Base-by-base conservation (phyloP, 2,329 filamentous ascomycete species). In the Acephala macrosclerotiorum region DNA sequence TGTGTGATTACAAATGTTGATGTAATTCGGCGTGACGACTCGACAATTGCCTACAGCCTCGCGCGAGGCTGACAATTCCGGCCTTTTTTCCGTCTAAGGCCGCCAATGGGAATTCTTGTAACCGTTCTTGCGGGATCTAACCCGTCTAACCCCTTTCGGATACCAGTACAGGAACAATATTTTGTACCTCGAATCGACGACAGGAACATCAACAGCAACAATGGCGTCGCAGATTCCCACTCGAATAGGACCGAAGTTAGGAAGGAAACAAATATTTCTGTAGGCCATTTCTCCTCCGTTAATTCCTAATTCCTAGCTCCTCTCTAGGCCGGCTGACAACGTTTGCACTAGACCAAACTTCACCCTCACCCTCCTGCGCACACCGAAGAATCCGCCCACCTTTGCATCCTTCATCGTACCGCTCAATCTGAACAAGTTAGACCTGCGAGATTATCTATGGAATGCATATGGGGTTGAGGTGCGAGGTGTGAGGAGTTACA, bases 401-500 rank as follows among this genome's bases (percentile, higher is more conserved):
- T 93, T 92, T 78, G 96, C 95, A 69, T 91, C 89, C 74, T 99
- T 99, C 87, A 85, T 90, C 75, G 95, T 97, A 36, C 96, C 96
- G 12, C 86, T 98, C 73, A 89, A 87, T 74, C 94, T 97, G 84
- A 97, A 93, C 84, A 99, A 99, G 82, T 90, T 98, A 79, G 96
- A 99, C 79, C 82, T 99, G 49, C 92, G 94, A 79, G 94, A 97
- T 82, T 99, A 98, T 83, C 90, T 99, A 68, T 92, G 88, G 82
- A 89, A 97, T 79, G 87, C 87, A 51, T 99, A 99, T 84, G 85
- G 86, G 67, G 89, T 98, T 68, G 85, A 89, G 70, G 87, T 90
- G 61, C 82, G 87, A 60, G 84, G 84, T 71, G 89, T 98, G 68
- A 91, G 95, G 68, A 94, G 92, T 61, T 95, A 88, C 76, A 87